Evolutionary conservation across 164 flowering plant genomes (phyloP).

Genomic region (Nymphaea thermarum): DNA sequence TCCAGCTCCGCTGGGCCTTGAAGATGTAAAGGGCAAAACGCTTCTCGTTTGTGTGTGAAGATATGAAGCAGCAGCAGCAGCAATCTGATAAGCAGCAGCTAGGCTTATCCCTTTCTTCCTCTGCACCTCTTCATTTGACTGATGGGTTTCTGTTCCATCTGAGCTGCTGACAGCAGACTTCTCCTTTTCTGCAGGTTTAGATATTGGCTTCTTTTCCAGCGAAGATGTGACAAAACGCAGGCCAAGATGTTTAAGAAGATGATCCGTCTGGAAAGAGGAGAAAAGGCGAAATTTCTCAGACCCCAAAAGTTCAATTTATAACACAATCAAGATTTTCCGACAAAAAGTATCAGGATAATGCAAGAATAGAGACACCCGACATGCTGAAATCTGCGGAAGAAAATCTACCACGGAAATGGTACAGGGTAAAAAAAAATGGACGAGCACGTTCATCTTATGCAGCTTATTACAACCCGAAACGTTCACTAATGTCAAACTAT

Average conservation of each 20-base stretch:
- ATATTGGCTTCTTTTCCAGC: conserved; percentile 43
- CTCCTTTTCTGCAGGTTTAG: conserved; percentile 23
- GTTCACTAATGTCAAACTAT: too few relatives aligned
- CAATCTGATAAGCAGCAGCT: conserved; percentile 60
- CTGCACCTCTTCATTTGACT: conserved; percentile 18
- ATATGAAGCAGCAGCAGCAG: conserved; percentile 91
- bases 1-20: conserved; percentile 10
- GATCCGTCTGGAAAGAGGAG: conserved; percentile 33
- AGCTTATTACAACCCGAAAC: background rate
- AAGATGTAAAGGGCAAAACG: conserved; percentile 49
- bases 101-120: conserved; percentile 41
- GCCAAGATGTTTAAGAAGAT: conserved; percentile 47
- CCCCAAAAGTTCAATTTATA: background rate
- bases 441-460: background rate
- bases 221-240: conserved; percentile 71
- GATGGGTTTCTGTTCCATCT: conserved; percentile 11
- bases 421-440: background rate
- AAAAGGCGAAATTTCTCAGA: background rate
- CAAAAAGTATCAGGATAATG: background rate
- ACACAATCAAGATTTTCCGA: background rate
- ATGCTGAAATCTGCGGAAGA: background rate
- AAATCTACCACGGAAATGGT: background rate
- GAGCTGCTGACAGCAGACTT: conserved; percentile 17
- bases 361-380: background rate
- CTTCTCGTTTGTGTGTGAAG: conserved; percentile 58